These are phyloP conservation scores for Aspergillus ostianus DNA, from an alignment of 495 filamentous ascomycete species.

Conservation along the genomic window DNA sequence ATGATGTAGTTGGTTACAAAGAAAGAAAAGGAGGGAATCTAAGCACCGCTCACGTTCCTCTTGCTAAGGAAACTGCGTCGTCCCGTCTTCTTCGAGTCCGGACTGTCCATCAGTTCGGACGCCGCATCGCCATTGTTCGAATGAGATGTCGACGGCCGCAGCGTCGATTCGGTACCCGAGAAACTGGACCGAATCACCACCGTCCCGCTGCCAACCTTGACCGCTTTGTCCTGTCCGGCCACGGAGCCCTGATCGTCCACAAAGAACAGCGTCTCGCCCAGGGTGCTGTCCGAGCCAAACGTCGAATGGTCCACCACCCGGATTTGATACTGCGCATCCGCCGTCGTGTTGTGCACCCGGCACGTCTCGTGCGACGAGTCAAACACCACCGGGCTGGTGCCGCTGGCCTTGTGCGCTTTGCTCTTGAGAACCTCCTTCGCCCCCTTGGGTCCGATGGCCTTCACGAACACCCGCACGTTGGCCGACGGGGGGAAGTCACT, in stretches of 20 bases:
- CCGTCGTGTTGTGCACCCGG: slow-evolving; percentile 65
- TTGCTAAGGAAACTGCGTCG: slow-evolving; percentile 58
- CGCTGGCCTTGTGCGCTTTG: slow-evolving; percentile 66
- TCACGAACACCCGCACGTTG: slow-evolving; percentile 79
- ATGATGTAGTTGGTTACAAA: slow-evolving; percentile 10
- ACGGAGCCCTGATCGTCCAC: slow-evolving; percentile 73
- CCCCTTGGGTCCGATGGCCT: slow-evolving; percentile 61
- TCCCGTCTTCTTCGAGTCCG: slow-evolving; percentile 46
- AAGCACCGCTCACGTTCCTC: slow-evolving; percentile 46
- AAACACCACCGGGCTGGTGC: slow-evolving; percentile 58
- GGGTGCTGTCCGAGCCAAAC: slow-evolving; percentile 72
- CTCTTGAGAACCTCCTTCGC: slow-evolving; percentile 83
- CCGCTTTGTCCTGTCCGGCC: slow-evolving; percentile 66
- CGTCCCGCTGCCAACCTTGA: slow-evolving; percentile 65
- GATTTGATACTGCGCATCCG: slow-evolving; percentile 84
- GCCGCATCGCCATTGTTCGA: slow-evolving; percentile 33
- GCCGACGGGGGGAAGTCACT: slow-evolving; percentile 71
- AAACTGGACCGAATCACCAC: slow-evolving; percentile 71
- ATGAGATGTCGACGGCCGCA: slow-evolving; percentile 40
- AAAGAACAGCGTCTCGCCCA: slow-evolving; percentile 86
- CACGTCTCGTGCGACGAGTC: slow-evolving; percentile 67
- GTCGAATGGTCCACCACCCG: slow-evolving; percentile 79
- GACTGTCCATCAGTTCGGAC: slow-evolving; percentile 50
- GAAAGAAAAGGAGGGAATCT: slow-evolving; percentile 20
- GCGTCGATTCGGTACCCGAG: slow-evolving; percentile 23